These are phyloP conservation scores for Epichloe typhina DNA, from an alignment of 2,329 filamentous ascomycete species.

Conservation along the genomic window DNA sequence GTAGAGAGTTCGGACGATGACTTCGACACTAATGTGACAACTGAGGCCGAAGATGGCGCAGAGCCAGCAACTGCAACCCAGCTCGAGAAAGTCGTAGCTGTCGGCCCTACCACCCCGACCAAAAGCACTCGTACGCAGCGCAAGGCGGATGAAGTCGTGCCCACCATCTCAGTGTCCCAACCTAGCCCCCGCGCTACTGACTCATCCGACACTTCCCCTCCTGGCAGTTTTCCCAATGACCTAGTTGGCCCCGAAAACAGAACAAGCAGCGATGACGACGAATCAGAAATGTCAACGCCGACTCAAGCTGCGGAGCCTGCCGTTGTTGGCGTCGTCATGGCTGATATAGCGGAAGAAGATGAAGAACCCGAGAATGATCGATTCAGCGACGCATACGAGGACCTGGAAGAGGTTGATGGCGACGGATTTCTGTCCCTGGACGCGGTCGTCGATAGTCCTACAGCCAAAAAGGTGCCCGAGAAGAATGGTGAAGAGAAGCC, in stretches of 20 bases:
- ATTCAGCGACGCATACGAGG: constrained; percentile 68
- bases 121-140: not conserved
- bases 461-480: constrained; percentile 12
- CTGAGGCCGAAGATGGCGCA: constrained; percentile 6
- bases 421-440: constrained; percentile 61
- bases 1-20: constrained; percentile 20
- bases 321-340: constrained; percentile 14
- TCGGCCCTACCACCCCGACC: constrained; percentile 2
- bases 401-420: constrained; percentile 50
- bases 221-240: constrained; percentile 4
- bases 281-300: constrained; percentile 6
- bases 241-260: not conserved
- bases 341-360: constrained; percentile 24
- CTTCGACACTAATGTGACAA: constrained; percentile 7
- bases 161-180: constrained; percentile 4
- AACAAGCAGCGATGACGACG: not conserved
- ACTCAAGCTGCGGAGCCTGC: constrained; percentile 11
- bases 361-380: constrained; percentile 43
- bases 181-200: not conserved
- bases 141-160: not conserved
- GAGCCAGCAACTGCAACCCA: not conserved
- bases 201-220: not conserved
- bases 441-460: constrained; percentile 53
- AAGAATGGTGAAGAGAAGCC: constrained; percentile 9
- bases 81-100: not conserved